Evolutionary conservation across 2,329 filamentous ascomycete species (phyloP), one percentile per base, ranked within the genome.

Genomic region (Alternaria brassicicola): DNA sequence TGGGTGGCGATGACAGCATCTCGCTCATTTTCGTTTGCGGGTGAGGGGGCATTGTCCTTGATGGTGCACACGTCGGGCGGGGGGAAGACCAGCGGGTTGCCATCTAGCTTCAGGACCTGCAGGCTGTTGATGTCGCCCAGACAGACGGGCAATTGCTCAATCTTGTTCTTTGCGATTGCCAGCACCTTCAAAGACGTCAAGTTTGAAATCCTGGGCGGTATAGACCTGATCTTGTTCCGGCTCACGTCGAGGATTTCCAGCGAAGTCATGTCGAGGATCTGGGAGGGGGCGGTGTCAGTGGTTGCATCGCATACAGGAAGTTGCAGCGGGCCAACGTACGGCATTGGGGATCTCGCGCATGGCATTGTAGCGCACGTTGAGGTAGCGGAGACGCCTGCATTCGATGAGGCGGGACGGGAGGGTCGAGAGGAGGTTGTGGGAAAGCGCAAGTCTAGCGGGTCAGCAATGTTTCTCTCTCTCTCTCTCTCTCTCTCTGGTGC

Each of bases 201-300:
- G 71, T 88, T 92, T 59, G 86, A 86, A 61, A 97, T 91, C 52
- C 93, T 90, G 45, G 89, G 86, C 0, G 94, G 93, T 2, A 98
- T 84, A 9, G 85, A 81, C 46, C 85, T 86, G 61, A 98, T 88
- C 75, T 90, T 92, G 75, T 98, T 98, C 68, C 91, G 87, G 75
- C 93, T 93, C 53, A 98, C 84, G 78, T 98, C 94, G 61, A 98
- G 85, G 58, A 97, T 97, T 78, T 98, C 93, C 54, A 98, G 85
- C 31, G 92, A 90, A 51, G 87, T 89, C 61, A 98, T 84, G 76
- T 93, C 88, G 75, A 94, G 93, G 57, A 98, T 86, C 93, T 96
- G 73, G n/a, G 33, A 33, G 23, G 35, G 42, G 33, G 39, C 30
- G 35, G 42, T 26, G 63, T 64, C 49, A 69, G 55, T 42, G 59